A percentile compares a stretch with the other conserved stretches of the same genome.
Conservation (phyloP, 2,329 filamentous ascomycete genomes). For the Didymosphaeria variabile region DNA sequence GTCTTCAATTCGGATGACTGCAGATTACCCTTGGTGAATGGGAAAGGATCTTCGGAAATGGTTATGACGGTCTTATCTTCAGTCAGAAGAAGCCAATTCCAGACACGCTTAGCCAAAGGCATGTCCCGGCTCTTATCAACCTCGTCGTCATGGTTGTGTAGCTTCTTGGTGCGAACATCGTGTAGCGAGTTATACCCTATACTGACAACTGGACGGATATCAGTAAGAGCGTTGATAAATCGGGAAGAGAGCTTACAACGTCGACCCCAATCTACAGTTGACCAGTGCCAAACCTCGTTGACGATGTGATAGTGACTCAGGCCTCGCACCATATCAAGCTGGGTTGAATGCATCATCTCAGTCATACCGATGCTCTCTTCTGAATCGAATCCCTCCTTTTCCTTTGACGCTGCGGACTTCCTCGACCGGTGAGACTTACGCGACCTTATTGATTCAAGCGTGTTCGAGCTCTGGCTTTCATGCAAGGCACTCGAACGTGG, state of each 20-base stretch:
- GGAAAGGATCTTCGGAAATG: slow-evolving; percentile 69
- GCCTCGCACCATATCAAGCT: slow-evolving; percentile 46
- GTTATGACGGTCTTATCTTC: slow-evolving; percentile 77
- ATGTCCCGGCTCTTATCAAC: slow-evolving; percentile 46
- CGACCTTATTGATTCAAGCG: slow-evolving; percentile 40
- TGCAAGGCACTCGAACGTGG: slow-evolving; percentile 29
- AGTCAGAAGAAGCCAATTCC: slow-evolving; percentile 77
- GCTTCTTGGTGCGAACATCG: slow-evolving; percentile 44
- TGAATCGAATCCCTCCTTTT: slow-evolving; percentile 36
- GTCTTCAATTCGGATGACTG: slow-evolving; percentile 56
- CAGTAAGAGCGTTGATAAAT: slow-evolving; percentile 13
- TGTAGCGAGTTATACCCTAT: slow-evolving; percentile 75
- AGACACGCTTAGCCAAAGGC: slow-evolving; percentile 65
- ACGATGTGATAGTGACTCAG: slow-evolving; percentile 68
- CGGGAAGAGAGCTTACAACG: slow-evolving; percentile 59
- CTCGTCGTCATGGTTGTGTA: slow-evolving; percentile 36
- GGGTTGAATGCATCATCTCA: slow-evolving; percentile 46
- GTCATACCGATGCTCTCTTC: slow-evolving; percentile 49
- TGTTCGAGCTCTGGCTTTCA: slow-evolving; percentile 43
- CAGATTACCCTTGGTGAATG: slow-evolving; percentile 48
- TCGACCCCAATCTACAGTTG: slow-evolving; percentile 73
- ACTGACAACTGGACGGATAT: slow-evolving; percentile 64
- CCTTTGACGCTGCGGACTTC: slow-evolving; percentile 28
- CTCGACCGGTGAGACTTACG: slow-evolving; percentile 29
- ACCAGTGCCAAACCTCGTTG: slow-evolving; percentile 78